Percentiles rank a stretch among this genome's conserved stretches.
These are phyloP conservation scores for Prunus salicina DNA, from an alignment of 306 rosid genomes.

Conservation along the genomic window DNA sequence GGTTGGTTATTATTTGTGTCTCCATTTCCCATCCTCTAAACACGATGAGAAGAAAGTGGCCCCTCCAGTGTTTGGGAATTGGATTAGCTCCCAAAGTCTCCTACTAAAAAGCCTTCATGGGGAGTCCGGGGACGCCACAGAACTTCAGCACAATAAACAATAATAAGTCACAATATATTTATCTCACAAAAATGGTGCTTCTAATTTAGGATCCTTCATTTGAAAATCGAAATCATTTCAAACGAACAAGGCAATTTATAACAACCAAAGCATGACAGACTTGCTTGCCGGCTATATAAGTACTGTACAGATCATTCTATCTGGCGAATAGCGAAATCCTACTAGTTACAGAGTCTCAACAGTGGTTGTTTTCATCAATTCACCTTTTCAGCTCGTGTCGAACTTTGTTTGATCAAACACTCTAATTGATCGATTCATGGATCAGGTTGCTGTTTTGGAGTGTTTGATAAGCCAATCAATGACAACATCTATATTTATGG, in stretches of 20 bases:
- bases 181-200: not conserved
- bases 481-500: slow-evolving; percentile 83
- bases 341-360: not conserved
- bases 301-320: slow-evolving; percentile 7
- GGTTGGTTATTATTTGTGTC: not conserved
- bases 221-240: not conserved
- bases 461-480: slow-evolving; percentile 98
- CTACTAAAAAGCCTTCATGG: not conserved
- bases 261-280: not conserved
- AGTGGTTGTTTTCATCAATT: not conserved
- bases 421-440: slow-evolving; percentile 7
- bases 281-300: not conserved
- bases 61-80: no score
- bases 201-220: not conserved
- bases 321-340: not conserved
- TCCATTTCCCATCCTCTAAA: no score
- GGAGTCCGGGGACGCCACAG: no score
- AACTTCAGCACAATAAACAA: not conserved
- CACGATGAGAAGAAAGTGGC: no score
- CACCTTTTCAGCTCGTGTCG: slow-evolving; percentile 10
- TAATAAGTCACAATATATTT: not conserved
- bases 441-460: slow-evolving; percentile 69
- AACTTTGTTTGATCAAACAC: slow-evolving; percentile 9
- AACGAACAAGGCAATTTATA: not conserved
- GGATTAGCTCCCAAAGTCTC: not conserved